Evolutionary conservation across 2,329 filamentous ascomycete genomes (phyloP).

Genomic region (Clonostachys byssicola): DNA sequence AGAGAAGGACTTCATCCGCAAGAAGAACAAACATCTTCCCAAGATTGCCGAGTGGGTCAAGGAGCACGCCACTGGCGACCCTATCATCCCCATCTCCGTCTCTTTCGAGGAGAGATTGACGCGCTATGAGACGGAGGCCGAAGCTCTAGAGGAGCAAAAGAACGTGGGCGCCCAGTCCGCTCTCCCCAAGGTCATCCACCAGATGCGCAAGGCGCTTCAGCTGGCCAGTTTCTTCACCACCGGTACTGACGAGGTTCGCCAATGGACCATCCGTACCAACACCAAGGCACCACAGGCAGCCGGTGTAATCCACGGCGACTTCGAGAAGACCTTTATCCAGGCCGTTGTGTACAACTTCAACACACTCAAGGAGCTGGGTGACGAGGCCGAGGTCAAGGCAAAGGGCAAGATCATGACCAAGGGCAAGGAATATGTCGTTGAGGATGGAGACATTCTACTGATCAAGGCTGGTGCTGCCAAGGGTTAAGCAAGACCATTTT

Average conservation of each 20-base stretch:
- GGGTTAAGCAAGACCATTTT: constrained; percentile 33
- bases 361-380: constrained; percentile 77
- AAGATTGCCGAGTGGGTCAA: constrained; percentile 97
- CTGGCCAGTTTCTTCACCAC: constrained; percentile 97
- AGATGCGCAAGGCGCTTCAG: constrained; percentile 90
- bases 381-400: constrained; percentile 83
- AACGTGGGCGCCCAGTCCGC: constrained; percentile 80
- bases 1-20: constrained; percentile 93
- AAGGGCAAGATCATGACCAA: constrained; percentile 98
- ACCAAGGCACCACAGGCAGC: constrained; percentile 97
- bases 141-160: constrained; percentile 83
- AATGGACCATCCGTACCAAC: constrained; percentile 95
- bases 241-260: constrained; percentile 90
- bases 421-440: constrained; percentile 92
- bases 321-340: constrained; percentile 99
- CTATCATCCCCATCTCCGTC: constrained; percentile 90
- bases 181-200: constrained; percentile 84
- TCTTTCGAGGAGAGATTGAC: constrained; percentile 90
- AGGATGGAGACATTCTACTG: constrained; percentile 78
- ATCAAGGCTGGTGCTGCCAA: constrained; percentile 89
- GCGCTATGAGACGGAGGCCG: constrained; percentile 71
- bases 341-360: constrained; percentile 88
- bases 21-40: constrained; percentile 98
- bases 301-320: constrained; percentile 96
- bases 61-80: constrained; percentile 79